Base-by-base conservation (phyloP, 768 basidiomycete species). In the Nidula microcarpa region DNA sequence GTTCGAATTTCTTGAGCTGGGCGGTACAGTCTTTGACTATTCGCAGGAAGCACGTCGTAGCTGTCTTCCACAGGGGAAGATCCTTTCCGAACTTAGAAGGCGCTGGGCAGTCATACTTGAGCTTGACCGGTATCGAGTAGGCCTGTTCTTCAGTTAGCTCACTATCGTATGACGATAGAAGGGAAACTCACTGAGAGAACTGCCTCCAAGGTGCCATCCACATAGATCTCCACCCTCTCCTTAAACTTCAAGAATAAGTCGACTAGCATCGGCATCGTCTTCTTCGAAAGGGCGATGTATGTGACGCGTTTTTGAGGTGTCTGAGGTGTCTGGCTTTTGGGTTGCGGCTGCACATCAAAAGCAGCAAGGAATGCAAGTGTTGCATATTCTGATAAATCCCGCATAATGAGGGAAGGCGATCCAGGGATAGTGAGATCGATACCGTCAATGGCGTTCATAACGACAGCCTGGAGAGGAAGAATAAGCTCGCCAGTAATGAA, bases 81-180 rank as follows among this genome's bases (percentile, higher is more conserved):
- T 95, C 96, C 51, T 91, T 87, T 2, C 91, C 93, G 63, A 84
- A 92, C 63, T 87, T 94, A 39, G 89, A 93, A 0, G 96, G 81
- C 0, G 89, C 73, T 0, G 96, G 95, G 66, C 95, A 97, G 35
- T 96, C 93, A 57, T 98, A 96, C 69, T 95, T 95, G 57, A 98
- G 73, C 63, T 94, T 94, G 65, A 98, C 84, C 1, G 96, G 94
- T 34, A 96, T 87, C 4, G 90, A 83, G 60, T 91, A 94, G 0
- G 94, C 88, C 90, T 93, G 43, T 33, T 43, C 33, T 11, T 16
- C 11, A 23, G 30, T 47, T 47, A 11, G 10, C 30, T 11, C n/a
- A 7, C 23, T 14, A 16, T 14, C 23, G 16, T 14, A 47, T 14
- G 30, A 47, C 13, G 16, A 30, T 9, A 50, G 32, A 48, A 30